Conservation (phyloP, 2,329 filamentous ascomycete genomes). For the Paecilomyces variotii region DNA sequence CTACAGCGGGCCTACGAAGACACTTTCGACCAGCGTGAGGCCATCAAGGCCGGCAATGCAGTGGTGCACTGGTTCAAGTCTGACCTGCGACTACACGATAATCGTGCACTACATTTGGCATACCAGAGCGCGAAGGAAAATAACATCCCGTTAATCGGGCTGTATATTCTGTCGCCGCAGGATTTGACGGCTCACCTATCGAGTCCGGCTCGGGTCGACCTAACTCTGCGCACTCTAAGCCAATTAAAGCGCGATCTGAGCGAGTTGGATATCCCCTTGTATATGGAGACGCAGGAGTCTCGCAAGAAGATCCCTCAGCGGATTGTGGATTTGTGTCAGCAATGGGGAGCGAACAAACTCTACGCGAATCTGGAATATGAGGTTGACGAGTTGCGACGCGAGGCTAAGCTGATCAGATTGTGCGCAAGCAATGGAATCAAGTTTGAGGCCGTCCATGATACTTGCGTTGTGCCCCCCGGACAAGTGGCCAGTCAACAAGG, state of each 20-base stretch:
- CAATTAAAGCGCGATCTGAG: constrained; percentile 59
- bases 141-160: constrained; percentile 62
- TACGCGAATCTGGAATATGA: constrained; percentile 87
- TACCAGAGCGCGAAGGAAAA: constrained; percentile 57
- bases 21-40: constrained; percentile 48
- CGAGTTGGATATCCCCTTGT: constrained; percentile 66
- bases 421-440: constrained; percentile 57
- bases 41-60: constrained; percentile 48
- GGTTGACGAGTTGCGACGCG: constrained; percentile 77
- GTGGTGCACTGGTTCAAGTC: constrained; percentile 89
- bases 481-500: constrained; percentile 58
- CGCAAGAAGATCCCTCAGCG: constrained; percentile 54
- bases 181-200: constrained; percentile 77
- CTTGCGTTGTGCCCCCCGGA: constrained; percentile 72
- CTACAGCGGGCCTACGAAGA: constrained; percentile 54
- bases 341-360: constrained; percentile 67
- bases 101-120: constrained; percentile 61
- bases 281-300: constrained; percentile 62
- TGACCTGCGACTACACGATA: constrained; percentile 68
- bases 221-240: constrained; percentile 64
- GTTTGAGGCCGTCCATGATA: constrained; percentile 70
- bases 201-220: constrained; percentile 67
- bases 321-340: constrained; percentile 56
- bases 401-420: constrained; percentile 56
- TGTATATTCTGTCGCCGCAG: constrained; percentile 76